A percentile compares a stretch with the other conserved stretches of the same genome.
Conservation (phyloP, 495 filamentous ascomycete genomes). For the Daldinia childiae region DNA sequence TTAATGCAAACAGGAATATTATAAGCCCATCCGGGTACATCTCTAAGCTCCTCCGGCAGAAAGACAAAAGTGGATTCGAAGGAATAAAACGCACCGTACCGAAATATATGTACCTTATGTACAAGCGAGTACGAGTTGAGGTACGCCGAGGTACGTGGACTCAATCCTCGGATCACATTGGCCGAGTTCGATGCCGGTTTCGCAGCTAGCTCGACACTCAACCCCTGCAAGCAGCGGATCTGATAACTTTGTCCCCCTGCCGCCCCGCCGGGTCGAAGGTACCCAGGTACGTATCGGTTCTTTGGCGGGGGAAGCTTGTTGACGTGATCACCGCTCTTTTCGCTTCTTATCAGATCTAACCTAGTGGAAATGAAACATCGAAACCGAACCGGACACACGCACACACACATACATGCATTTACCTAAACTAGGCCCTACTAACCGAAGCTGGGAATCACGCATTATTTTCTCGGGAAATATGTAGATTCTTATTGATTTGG, state of each 20-base stretch:
- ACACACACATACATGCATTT: no score
- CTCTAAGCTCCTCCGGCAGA: neutral
- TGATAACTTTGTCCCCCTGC: conserved; percentile 41
- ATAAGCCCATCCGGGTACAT: neutral
- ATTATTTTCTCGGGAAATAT: neutral
- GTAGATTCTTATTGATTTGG: neutral
- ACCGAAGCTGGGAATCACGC: neutral
- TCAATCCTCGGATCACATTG: conserved; percentile 19
- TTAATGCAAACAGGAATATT: neutral
- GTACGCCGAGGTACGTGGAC: neutral
- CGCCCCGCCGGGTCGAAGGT: conserved; percentile 9
- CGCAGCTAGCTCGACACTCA: conserved; percentile 14
- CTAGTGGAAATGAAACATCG: conserved; percentile 22
- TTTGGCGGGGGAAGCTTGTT: conserved; percentile 11
- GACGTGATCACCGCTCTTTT: conserved; percentile 39
- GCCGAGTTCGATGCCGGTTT: conserved; percentile 27
- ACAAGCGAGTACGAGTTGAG: conserved; percentile 6
- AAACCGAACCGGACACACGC: neutral
- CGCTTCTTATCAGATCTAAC: conserved; percentile 35
- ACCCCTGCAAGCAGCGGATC: conserved; percentile 43
- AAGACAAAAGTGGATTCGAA: neutral
- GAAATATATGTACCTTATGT: no score
- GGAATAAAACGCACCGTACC: neutral
- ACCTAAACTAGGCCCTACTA: neutral
- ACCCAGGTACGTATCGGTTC: neutral